Evolutionary conservation across 192 early-diverging fungal genomes (phyloP), one percentile per base, ranked within the genome.

Genomic region (Coemansia sp.): DNA sequence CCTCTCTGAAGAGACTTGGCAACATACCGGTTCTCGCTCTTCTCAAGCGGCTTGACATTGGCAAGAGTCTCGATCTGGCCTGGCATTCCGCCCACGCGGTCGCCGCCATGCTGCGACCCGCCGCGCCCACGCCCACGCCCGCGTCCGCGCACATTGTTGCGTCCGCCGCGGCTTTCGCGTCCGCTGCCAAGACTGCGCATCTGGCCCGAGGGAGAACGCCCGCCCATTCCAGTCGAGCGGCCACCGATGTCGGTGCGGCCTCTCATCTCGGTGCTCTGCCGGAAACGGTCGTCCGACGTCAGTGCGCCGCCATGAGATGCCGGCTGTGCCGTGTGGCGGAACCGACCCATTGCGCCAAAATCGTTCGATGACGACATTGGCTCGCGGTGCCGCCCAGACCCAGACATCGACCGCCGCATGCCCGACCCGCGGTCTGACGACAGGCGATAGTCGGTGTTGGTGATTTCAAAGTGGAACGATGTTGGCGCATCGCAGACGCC

Each of bases 21-120:
- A 21, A 80, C 80, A 90, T 97, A 98, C 18, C 94, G 91, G 69
- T 92, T 90, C 65, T 94, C 91, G 43, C 86, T 82, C 79, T 88
- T 88, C 68, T 90, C 89, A 59, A 97, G 83, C 60, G 93, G 92
- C 76, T 90, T 90, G 65, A 94, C 77, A 62, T 87, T 87, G 19
- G 88, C 86, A 19, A 84, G 67, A 46, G 80, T 79, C 55, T 85
- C 73, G n/a, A 36, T 48, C 18, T 55, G 48, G 37, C 45, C 26
- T 10, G 45, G 63, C 16, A 56, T 63, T 32, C 39, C 65, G 9
- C 49, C 36, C 26, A 42, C n/a, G n/a, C 75, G 71, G 42, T 71
- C 71, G n/a, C 72, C 68, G 54, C 75, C 73, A 11, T 72, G 54
- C 61, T 75, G 73, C 3, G 72, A 72, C 10, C 84, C 86, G 54